Conservation (phyloP, 495 filamentous ascomycete species). For the Trichocladium antarcticum region DNA sequence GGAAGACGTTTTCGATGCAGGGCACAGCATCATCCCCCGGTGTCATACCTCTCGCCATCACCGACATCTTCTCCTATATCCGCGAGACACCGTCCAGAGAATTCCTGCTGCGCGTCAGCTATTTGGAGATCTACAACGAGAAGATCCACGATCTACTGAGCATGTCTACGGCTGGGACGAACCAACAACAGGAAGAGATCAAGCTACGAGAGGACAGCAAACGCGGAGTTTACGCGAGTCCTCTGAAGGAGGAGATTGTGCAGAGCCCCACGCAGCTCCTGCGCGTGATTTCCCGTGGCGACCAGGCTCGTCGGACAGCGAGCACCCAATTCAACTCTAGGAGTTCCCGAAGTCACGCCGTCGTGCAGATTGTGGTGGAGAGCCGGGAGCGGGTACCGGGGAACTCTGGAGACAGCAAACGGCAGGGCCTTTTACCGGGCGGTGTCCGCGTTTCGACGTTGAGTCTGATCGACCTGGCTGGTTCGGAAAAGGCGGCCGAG, state of each 20-base stretch:
- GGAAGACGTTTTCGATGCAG: constrained; percentile 99
- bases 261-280: constrained; percentile 93
- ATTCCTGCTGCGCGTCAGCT: constrained; percentile 92
- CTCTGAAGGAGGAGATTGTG: constrained; percentile 95
- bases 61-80: constrained; percentile 98
- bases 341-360: constrained; percentile 93
- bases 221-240: constrained; percentile 89
- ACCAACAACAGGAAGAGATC: constrained; percentile 66
- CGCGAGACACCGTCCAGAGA: constrained; percentile 90
- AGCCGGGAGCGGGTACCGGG: constrained; percentile 73
- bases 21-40: constrained; percentile 93
- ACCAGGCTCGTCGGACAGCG: constrained; percentile 75
- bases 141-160: constrained; percentile 90
- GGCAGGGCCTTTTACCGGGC: constrained; percentile 67
- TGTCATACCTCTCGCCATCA: constrained; percentile 94
- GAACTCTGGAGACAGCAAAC: constrained; percentile 50
- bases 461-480: constrained; percentile 91
- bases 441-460: constrained; percentile 92
- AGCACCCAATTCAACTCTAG: constrained; percentile 94
- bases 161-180: constrained; percentile 46
- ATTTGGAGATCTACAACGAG: constrained; percentile 98
- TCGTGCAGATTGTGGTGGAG: constrained; percentile 97
- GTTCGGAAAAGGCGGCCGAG: constrained; percentile 90
- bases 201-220: constrained; percentile 94
- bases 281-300: constrained; percentile 87